A percentile compares a stretch with the other conserved stretches of the same genome.
phyloP scores from a whole-genome alignment of 192 early-diverging fungal genomes.

The Backusella parvicylindrica region DNA sequence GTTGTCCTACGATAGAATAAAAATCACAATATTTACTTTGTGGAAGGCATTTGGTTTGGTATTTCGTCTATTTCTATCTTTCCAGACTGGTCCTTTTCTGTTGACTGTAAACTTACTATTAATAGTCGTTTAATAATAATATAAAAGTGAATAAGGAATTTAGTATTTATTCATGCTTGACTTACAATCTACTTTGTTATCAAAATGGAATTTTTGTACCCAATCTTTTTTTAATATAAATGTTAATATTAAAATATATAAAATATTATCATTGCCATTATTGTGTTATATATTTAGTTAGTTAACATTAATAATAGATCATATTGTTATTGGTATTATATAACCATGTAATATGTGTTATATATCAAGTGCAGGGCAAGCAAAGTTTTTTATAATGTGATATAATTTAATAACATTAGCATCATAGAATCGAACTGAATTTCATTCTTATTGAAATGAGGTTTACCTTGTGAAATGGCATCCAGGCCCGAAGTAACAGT shows the following conservation, averaged over 20 bases:
- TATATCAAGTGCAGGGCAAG: background rate
- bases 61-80: conserved; percentile 29
- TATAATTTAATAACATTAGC: background rate
- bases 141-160: background rate
- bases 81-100: conserved; percentile 16
- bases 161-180: background rate
- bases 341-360: background rate
- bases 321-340: too few species aligned
- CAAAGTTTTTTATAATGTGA: background rate
- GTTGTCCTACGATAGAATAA: background rate
- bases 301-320: background rate
- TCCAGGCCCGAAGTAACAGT: background rate
- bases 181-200: conserved; percentile 26
- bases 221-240: conserved; percentile 16
- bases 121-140: background rate
- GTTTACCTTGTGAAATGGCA: background rate
- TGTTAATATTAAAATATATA: background rate
- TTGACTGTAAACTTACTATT: conserved; percentile 27
- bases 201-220: conserved; percentile 25
- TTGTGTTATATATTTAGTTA: background rate
- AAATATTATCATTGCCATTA: background rate
- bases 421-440: background rate
- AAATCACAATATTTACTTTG: background rate
- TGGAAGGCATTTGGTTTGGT: background rate
- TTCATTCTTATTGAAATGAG: background rate